Evolutionary conservation across 1,284 basidiomycete genomes (phyloP).

Genomic region (Blastosporella zonata): DNA sequence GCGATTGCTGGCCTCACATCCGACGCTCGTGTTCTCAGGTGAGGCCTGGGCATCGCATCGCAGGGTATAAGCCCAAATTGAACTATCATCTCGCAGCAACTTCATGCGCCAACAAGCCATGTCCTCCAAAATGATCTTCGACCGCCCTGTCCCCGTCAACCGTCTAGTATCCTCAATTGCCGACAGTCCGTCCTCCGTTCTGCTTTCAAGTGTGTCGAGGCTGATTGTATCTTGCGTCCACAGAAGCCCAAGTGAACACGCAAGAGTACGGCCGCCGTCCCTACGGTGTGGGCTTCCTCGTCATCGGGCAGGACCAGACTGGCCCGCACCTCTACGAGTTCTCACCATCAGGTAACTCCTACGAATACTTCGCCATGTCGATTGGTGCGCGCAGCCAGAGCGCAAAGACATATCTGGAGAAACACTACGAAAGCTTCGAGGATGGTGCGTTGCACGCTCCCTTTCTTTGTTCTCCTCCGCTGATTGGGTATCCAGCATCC

Average conservation of each 20-base stretch:
- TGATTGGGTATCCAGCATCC: slow-evolving; percentile 46
- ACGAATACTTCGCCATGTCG: slow-evolving; percentile 98
- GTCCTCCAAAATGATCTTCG: slow-evolving; percentile 92
- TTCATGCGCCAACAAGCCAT: slow-evolving; percentile 99
- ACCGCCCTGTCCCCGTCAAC: slow-evolving; percentile 91
- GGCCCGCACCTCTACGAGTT: slow-evolving; percentile 99
- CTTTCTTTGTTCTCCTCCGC: neutral
- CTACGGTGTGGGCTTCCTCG: slow-evolving; percentile 98
- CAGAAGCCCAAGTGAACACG: slow-evolving; percentile 98
- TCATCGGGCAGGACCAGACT: slow-evolving; percentile 92
- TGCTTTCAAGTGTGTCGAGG: slow-evolving; percentile 3
- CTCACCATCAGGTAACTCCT: slow-evolving; percentile 95
- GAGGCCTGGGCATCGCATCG: slow-evolving; percentile 11
- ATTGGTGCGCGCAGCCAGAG: slow-evolving; percentile 97
- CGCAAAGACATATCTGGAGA: slow-evolving; percentile 98
- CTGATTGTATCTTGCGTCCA: slow-evolving; percentile 5
- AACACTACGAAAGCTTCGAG: slow-evolving; percentile 85
- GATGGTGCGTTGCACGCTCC: slow-evolving; percentile 58
- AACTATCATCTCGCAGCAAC: slow-evolving; percentile 60
- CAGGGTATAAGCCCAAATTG: neutral
- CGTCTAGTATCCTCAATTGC: slow-evolving; percentile 92
- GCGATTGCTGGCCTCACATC: slow-evolving; percentile 98
- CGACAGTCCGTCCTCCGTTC: slow-evolving; percentile 68
- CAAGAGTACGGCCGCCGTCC: slow-evolving; percentile 98
- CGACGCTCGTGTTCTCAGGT: slow-evolving; percentile 97